These are phyloP conservation scores for Nothopassalora personata DNA, from an alignment of 2,329 filamentous ascomycete species.

Conservation along the genomic window DNA sequence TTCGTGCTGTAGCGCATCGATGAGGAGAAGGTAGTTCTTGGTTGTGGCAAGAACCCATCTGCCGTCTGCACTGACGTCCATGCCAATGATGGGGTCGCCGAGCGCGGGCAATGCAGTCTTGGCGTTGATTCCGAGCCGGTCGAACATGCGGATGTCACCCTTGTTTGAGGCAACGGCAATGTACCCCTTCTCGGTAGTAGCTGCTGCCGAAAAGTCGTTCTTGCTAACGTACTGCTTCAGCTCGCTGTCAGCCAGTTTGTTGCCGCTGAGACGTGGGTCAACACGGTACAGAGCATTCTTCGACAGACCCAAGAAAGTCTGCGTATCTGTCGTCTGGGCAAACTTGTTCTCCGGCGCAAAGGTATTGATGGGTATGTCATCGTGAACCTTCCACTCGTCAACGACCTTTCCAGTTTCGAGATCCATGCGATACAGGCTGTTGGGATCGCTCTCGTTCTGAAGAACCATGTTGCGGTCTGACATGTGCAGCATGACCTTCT, in stretches of 20 bases:
- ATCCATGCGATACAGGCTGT: conserved; percentile 95
- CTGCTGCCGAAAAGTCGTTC: conserved; percentile 92
- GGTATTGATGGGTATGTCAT: conserved; percentile 85
- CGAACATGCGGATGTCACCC: conserved; percentile 93
- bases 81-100: conserved; percentile 87
- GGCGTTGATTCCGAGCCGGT: conserved; percentile 91
- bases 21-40: conserved; percentile 86
- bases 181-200: conserved; percentile 93
- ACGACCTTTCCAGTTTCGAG: conserved; percentile 96
- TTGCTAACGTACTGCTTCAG: conserved; percentile 95
- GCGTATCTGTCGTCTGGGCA: conserved; percentile 90
- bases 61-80: conserved; percentile 92
- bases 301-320: conserved; percentile 91
- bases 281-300: conserved; percentile 89
- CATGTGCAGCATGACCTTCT: conserved; percentile 93
- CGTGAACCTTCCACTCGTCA: conserved; percentile 97
- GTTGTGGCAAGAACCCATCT: conserved; percentile 94
- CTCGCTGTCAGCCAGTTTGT: conserved; percentile 87
- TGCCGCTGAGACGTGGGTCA: conserved; percentile 81
- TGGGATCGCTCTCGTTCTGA: conserved; percentile 75
- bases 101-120: conserved; percentile 96
- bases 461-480: conserved; percentile 86
- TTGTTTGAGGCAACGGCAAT: conserved; percentile 97
- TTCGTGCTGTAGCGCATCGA: conserved; percentile 82
- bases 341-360: conserved; percentile 98